Evolutionary conservation across 352 stramenopile species (phyloP).

Genomic region (Blastocystis sp.): DNA sequence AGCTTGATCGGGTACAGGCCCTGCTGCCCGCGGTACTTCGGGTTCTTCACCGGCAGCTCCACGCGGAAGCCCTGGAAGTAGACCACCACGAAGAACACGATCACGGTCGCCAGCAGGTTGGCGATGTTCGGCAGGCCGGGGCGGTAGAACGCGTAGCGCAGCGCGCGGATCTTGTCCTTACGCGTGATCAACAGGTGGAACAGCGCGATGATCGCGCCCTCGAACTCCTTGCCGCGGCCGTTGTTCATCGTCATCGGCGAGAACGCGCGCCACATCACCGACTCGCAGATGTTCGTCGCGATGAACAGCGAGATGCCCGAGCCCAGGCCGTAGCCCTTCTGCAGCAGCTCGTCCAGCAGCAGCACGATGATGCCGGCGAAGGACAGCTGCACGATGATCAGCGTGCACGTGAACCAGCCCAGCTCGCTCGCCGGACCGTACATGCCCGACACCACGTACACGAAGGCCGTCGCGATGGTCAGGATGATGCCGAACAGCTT

Average conservation of each 20-base stretch:
- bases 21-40: slow-evolving; percentile 95
- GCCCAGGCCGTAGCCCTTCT: slow-evolving; percentile 98
- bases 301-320: slow-evolving; percentile 99
- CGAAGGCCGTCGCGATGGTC: slow-evolving; percentile 93
- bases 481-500: slow-evolving; percentile 99
- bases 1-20: slow-evolving; percentile 99
- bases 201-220: slow-evolving; percentile 96
- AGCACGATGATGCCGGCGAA: slow-evolving; percentile 96
- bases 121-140: slow-evolving; percentile 97
- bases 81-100: slow-evolving; percentile 98
- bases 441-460: slow-evolving; percentile 97
- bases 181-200: slow-evolving; percentile 97
- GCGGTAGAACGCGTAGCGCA: slow-evolving; percentile 96
- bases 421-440: slow-evolving; percentile 96
- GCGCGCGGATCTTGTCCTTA: slow-evolving; percentile 91
- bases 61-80: slow-evolving; percentile 95
- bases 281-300: slow-evolving; percentile 99
- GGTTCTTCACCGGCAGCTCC: slow-evolving; percentile 92
- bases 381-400: slow-evolving; percentile 98
- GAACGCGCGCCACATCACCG: slow-evolving; percentile 99
- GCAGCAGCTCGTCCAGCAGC: slow-evolving; percentile 96
- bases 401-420: slow-evolving; percentile 92
- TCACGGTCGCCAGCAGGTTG: slow-evolving; percentile 94
- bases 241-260: slow-evolving; percentile 98
- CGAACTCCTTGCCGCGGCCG: slow-evolving; percentile 95